Percentiles rank a stretch among this genome's conserved stretches.
These are phyloP conservation scores for Lasiodiplodia theobromae DNA, from an alignment of 2,329 filamentous ascomycete species.

Conservation along the genomic window DNA sequence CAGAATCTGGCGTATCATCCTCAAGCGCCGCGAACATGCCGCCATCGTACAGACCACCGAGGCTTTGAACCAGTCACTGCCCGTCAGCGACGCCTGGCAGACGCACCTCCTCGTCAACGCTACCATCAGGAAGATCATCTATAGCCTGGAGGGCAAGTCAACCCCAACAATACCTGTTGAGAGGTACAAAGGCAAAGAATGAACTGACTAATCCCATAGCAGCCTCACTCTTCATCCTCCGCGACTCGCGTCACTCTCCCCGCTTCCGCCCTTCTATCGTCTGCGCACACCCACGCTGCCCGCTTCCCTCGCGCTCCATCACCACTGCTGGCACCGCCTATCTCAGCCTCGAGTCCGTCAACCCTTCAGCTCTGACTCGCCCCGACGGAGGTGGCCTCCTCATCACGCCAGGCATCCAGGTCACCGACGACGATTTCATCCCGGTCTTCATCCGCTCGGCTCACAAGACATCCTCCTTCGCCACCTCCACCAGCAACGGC, in stretches of 20 bases:
- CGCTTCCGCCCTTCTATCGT: constrained; percentile 57
- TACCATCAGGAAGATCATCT: constrained; percentile 13
- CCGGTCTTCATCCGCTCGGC: constrained; percentile 2
- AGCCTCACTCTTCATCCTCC: constrained; percentile 21
- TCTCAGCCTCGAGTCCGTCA: constrained; percentile 38
- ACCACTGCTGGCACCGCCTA: constrained; percentile 76
- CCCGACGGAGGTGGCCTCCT: neutral
- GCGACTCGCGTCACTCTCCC: constrained; percentile 41
- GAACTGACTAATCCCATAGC: neutral
- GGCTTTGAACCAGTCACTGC: neutral
- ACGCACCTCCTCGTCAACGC: neutral
- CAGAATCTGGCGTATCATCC: constrained; percentile 7
- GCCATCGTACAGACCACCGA: neutral
- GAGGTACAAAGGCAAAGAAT: neutral
- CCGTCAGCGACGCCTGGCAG: neutral
- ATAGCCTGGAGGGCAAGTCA: neutral
- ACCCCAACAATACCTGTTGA: neutral
- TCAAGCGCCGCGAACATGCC: constrained; percentile 10
- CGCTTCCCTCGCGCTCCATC: constrained; percentile 40
- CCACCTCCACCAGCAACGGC: neutral
- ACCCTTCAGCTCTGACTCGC: neutral
- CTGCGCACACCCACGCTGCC: constrained; percentile 40
- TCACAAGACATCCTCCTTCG: neutral
- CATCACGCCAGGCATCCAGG: constrained; percentile 7
- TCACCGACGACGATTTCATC: constrained; percentile 8